Evolutionary conservation across 1,284 basidiomycete species (phyloP), one percentile per base, ranked within the genome.

Genomic region (Tilletia setariae): DNA sequence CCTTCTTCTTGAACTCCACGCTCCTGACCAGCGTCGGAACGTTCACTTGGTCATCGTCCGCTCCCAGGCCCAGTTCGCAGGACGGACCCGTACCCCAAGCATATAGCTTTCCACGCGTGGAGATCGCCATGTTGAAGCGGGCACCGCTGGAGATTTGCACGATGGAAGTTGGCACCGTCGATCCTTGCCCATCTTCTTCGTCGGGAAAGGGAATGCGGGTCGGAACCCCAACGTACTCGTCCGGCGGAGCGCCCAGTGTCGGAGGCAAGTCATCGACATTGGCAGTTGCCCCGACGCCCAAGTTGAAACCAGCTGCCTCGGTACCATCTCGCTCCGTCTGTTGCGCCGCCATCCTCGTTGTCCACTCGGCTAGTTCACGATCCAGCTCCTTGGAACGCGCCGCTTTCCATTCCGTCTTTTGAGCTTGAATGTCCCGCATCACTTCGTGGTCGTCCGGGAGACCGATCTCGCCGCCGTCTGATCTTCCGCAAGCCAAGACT

Each of bases 61-160:
- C n/a, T 15, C 84, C 85, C 47, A 85, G 83, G 30, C 86, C 86
- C n/a, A 86, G 82, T 73, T 86, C 84, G 65, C 81, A 83, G 67
- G 76, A 72, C 28, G 89, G 87, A 23, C 92, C 91, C 72, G 90
- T 88, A 62, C 93, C 93, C 93, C 93, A 95, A 47, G 89, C 86
- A 80, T 92, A 94, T 71, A 92, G 84, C 32, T 90, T 89, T n/a
- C n/a, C n/a, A n/a, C n/a, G n/a, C n/a, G n/a, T n/a, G n/a, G n/a
- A n/a, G n/a, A n/a, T n/a, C n/a, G 91, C 93, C 70, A 94, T 86
- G 76, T 90, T 93, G 82, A 91, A 91, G 76, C 92, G 88, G 46
- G 88, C 88, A 1, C 93, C 94, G 11, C 87, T 88, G 1, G 90
- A 88, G 74, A 96, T 87, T 66, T 89, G 86, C 19, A 89, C 86